phyloP scores from a whole-genome alignment of 2,329 filamentous ascomycete species.

The Trichoderma afroharzianum region DNA sequence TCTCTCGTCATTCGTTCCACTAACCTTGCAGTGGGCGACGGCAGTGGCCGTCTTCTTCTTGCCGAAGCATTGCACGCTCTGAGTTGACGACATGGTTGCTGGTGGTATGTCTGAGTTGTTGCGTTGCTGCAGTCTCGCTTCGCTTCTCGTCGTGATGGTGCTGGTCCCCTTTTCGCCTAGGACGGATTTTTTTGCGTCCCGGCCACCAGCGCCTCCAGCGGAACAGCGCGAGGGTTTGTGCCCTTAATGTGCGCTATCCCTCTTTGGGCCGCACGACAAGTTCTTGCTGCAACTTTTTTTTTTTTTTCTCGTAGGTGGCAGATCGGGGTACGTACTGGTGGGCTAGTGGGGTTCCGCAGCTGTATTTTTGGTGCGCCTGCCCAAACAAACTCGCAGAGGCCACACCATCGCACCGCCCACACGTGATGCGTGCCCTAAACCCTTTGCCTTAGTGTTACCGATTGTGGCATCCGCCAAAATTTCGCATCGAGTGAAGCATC shows the following conservation, averaged over 20 bases:
- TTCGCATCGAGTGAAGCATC: slow-evolving; percentile 34
- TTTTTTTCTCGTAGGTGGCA: not conserved
- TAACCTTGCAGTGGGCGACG: slow-evolving; percentile 90
- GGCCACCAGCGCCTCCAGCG: slow-evolving; percentile 12
- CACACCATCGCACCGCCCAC: slow-evolving; percentile 4
- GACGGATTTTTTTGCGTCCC: slow-evolving; percentile 24
- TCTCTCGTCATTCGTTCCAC: not conserved
- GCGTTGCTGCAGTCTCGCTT: slow-evolving; percentile 23
- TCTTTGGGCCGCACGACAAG: slow-evolving; percentile 20
- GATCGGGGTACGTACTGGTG: not conserved
- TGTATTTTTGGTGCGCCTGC: not conserved
- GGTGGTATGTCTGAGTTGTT: slow-evolving; percentile 23
- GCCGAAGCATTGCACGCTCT: slow-evolving; percentile 97
- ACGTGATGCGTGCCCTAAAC: slow-evolving; percentile 36
- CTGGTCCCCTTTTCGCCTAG: slow-evolving; percentile 17
- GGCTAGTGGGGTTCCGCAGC: not conserved
- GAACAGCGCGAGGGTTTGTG: slow-evolving; percentile 31
- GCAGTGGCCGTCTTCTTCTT: slow-evolving; percentile 92
- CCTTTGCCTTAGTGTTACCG: slow-evolving; percentile 29
- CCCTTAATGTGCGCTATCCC: slow-evolving; percentile 30
- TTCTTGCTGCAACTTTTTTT: not conserved
- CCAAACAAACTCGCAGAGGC: not conserved
- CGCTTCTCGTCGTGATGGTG: slow-evolving; percentile 19
- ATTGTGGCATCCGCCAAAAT: slow-evolving; percentile 35
- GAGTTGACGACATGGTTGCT: slow-evolving; percentile 69